Evolutionary conservation across 345 rosid species (phyloP).

Genomic region (Brassica cretica): DNA sequence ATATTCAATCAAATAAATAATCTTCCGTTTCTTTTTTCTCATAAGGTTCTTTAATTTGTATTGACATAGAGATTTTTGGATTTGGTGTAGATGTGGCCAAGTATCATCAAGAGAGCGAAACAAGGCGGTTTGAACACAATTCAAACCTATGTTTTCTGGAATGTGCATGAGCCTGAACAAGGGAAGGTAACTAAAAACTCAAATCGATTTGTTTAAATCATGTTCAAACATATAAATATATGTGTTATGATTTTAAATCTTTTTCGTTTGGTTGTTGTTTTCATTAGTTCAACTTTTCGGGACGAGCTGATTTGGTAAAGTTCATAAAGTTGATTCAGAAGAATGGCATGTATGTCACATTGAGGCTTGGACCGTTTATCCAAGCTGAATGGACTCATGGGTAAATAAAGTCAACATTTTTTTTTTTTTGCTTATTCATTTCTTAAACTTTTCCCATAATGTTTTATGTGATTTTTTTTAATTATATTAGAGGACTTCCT

Average conservation of each 20-base stretch:
- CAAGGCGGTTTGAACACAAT: constrained; percentile 64
- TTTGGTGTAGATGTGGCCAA: constrained; percentile 47
- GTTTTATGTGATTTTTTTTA: background rate
- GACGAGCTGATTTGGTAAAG: constrained; percentile 67
- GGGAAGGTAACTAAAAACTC: constrained; percentile 34
- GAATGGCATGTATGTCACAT: constrained; percentile 58
- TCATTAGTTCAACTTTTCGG: constrained; percentile 67
- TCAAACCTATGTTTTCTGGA: constrained; percentile 78
- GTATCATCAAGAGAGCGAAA: constrained; percentile 41
- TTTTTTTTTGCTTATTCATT: background rate
- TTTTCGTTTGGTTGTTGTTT: background rate
- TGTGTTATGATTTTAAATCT: background rate
- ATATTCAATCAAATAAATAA: background rate
- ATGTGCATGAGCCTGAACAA: constrained; percentile 55
- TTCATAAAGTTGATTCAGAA: constrained; percentile 67
- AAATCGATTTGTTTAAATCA: background rate
- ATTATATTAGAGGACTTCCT: constrained; percentile 68
- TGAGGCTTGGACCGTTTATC: constrained; percentile 88
- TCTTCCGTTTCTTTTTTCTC: background rate
- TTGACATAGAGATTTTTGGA: constrained; percentile 13
- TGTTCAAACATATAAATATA: background rate
- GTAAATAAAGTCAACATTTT: constrained; percentile 39
- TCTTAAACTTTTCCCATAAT: background rate
- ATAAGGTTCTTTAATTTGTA: background rate
- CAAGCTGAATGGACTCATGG: constrained; percentile 99